Evolutionary conservation across 2,329 filamentous ascomycete species (phyloP).

Genomic region (Fusarium setosum): DNA sequence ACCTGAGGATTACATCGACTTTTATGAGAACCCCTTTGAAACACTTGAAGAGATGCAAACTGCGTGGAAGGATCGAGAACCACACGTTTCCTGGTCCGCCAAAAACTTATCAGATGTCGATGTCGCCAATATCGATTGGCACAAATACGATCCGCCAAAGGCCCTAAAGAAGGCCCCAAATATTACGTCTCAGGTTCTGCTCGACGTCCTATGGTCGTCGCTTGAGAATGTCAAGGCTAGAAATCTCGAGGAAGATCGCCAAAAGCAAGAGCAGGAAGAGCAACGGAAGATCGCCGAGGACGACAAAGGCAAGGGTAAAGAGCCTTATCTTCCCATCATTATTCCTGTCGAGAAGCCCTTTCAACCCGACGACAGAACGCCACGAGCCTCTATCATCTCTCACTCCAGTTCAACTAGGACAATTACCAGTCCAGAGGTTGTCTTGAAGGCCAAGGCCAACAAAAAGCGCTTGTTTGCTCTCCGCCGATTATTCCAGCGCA

Average conservation of each 20-base stretch:
- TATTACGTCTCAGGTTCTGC: constrained; percentile 53
- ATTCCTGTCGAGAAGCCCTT: constrained; percentile 34
- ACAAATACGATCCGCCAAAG: constrained; percentile 58
- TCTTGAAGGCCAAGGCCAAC: constrained; percentile 23
- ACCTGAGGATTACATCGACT: constrained; percentile 46
- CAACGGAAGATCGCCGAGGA: constrained; percentile 31
- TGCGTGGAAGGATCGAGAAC: constrained; percentile 34
- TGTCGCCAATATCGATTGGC: constrained; percentile 55
- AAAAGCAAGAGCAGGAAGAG: constrained; percentile 45
- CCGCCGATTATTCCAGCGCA: constrained; percentile 51
- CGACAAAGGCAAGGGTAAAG: constrained; percentile 49
- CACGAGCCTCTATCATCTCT: constrained; percentile 1
- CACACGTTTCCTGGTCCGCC: constrained; percentile 30
- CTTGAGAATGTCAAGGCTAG: constrained; percentile 57
- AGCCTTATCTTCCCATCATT: constrained; percentile 50
- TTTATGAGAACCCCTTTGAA: constrained; percentile 45
- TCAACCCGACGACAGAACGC: background rate
- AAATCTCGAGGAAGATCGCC: constrained; percentile 46
- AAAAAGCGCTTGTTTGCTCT: constrained; percentile 49
- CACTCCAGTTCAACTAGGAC: constrained; percentile 20
- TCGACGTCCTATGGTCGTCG: constrained; percentile 56
- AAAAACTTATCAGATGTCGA: constrained; percentile 41
- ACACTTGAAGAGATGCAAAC: constrained; percentile 39
- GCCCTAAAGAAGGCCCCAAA: constrained; percentile 53
- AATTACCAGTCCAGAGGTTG: constrained; percentile 7